Conservation (phyloP, 1,284 basidiomycete species). For the Naganishia albida region DNA sequence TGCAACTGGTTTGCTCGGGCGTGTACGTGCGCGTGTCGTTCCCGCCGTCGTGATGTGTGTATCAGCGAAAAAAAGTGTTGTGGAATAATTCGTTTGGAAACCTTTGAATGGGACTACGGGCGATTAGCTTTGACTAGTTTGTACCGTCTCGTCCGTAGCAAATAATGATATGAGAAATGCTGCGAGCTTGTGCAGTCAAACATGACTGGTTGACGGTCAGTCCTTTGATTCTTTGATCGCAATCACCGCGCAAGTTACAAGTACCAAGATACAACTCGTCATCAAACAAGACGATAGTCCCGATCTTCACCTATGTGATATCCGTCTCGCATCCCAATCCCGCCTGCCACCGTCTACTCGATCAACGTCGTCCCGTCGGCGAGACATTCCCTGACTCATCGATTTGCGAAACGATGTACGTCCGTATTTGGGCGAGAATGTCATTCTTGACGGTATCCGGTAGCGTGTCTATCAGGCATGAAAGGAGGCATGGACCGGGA, state of each 20-base stretch:
- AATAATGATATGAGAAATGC: no score
- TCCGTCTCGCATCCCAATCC: background rate
- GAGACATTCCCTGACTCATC: slow-evolving; percentile 8
- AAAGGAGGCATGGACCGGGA: background rate
- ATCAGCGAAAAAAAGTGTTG: background rate
- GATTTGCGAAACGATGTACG: slow-evolving; percentile 12
- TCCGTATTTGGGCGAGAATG: slow-evolving; percentile 21
- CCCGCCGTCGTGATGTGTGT: background rate
- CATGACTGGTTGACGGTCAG: no score
- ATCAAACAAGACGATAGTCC: background rate
- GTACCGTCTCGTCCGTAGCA: no score
- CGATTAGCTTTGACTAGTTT: no score
- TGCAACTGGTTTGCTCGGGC: no score
- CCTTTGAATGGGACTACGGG: background rate
- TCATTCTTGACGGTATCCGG: slow-evolving; percentile 28
- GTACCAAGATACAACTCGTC: background rate
- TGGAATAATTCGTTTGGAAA: background rate
- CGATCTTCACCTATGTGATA: background rate
- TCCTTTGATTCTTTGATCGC: no score
- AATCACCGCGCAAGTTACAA: background rate
- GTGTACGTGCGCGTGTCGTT: no score
- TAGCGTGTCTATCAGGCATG: slow-evolving; percentile 18
- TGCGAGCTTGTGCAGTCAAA: no score
- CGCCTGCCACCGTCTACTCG: background rate
- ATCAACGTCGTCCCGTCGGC: background rate